Percentiles rank a stretch among this genome's conserved stretches.
phyloP scores from a whole-genome alignment of 2,329 filamentous ascomycete genomes.

The Fusarium odoratissimum region DNA sequence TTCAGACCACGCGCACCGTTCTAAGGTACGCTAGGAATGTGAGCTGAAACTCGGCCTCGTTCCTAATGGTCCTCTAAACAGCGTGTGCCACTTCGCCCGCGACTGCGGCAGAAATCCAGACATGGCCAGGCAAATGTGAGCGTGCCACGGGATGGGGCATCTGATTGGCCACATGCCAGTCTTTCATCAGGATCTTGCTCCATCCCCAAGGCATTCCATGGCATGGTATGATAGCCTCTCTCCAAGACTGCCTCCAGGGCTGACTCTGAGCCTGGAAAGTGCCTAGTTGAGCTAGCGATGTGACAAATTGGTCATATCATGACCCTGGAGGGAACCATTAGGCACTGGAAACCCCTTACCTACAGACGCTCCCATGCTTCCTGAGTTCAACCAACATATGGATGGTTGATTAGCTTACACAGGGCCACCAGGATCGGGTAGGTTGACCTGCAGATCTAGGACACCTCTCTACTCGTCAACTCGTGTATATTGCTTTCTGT shows the following conservation, averaged over 20 bases:
- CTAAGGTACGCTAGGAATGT: slow-evolving; percentile 23
- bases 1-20: slow-evolving; percentile 16
- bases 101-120: slow-evolving; percentile 28
- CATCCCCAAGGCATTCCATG: slow-evolving; percentile 36
- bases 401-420: slow-evolving; percentile 5
- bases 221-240: slow-evolving; percentile 12
- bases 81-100: slow-evolving; percentile 34
- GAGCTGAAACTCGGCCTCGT: slow-evolving; percentile 34
- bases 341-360: not conserved
- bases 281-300: slow-evolving; percentile 22
- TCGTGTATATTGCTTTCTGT: slow-evolving; percentile 24
- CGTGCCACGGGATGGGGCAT: slow-evolving; percentile 33
- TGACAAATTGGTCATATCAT: slow-evolving; percentile 1
- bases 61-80: slow-evolving; percentile 19
- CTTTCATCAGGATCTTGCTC: slow-evolving; percentile 18
- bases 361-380: not conserved
- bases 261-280: slow-evolving; percentile 23
- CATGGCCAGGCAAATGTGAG: slow-evolving; percentile 34
- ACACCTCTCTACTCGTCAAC: not conserved
- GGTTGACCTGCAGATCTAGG: not conserved
- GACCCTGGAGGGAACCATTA: not conserved
- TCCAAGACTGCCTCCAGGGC: slow-evolving; percentile 22
- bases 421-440: slow-evolving; percentile 5
- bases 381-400: slow-evolving; percentile 1
- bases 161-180: slow-evolving; percentile 31